phyloP scores from a whole-genome alignment of 305 asterid genomes.

The Lippia alba region DNA sequence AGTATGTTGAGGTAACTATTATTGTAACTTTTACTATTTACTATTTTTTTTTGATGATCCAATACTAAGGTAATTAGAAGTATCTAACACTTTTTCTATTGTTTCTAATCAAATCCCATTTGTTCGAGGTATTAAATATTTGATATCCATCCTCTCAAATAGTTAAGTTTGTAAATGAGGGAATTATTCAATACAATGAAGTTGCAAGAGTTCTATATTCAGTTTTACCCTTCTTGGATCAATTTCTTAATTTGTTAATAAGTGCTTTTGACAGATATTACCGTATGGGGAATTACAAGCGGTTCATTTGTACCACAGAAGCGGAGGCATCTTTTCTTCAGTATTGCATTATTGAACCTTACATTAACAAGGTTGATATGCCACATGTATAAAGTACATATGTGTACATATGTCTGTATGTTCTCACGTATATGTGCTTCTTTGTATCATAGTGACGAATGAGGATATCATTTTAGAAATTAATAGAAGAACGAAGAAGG shows the following conservation, averaged over 20 bases:
- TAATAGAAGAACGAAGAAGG: not conserved
- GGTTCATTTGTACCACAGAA: slow-evolving; percentile 62
- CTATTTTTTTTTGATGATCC: not conserved
- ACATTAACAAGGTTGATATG: slow-evolving; percentile 68
- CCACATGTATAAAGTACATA: not conserved
- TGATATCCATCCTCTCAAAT: too few species aligned
- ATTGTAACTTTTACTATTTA: too few species aligned
- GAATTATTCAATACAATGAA: not conserved
- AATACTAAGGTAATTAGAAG: slow-evolving; percentile 62
- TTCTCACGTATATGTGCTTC: not conserved
- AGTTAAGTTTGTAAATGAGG: too few species aligned
- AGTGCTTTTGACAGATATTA: slow-evolving; percentile 53
- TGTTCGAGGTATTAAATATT: too few species aligned
- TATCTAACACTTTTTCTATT: slow-evolving; percentile 9
- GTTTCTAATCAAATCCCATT: slow-evolving; percentile 14
- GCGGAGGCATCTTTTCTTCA: slow-evolving; percentile 87
- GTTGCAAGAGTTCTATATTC: slow-evolving; percentile 22
- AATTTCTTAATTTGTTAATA: slow-evolving; percentile 27
- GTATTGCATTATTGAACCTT: slow-evolving; percentile 84
- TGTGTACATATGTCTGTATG: not conserved
- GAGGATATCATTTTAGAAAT: not conserved
- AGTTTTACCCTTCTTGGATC: slow-evolving; percentile 20
- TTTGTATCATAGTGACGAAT: slow-evolving; percentile 2
- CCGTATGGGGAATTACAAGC: slow-evolving; percentile 78
- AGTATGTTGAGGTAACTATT: slow-evolving; percentile 64